Conservation (phyloP, 1,284 basidiomycete genomes). For the Rhizoctonia solani region DNA sequence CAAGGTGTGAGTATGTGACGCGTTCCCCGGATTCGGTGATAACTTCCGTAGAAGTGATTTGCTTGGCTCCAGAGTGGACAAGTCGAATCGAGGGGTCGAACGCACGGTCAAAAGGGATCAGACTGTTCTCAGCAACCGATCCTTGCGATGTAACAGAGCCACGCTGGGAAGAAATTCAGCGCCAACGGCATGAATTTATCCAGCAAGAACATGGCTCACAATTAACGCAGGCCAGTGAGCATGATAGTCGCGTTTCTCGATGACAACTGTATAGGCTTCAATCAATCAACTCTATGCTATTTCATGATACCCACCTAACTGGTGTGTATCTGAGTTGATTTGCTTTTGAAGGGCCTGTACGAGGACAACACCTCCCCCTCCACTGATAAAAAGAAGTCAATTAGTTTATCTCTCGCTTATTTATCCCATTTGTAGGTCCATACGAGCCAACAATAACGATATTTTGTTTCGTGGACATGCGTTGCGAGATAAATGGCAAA, state of each 20-base stretch:
- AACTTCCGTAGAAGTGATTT: conserved; percentile 48
- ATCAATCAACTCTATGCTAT: not conserved
- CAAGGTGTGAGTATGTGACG: conserved; percentile 55
- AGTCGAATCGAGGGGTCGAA: not conserved
- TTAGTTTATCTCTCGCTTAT: too few species aligned
- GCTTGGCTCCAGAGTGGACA: conserved; percentile 39
- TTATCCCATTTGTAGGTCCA: too few species aligned
- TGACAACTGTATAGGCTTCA: conserved; percentile 38
- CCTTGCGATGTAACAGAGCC: conserved; percentile 48
- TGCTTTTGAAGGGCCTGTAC: not conserved
- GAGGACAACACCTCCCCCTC: not conserved
- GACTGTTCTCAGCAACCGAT: conserved; percentile 47
- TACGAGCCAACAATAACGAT: conserved; percentile 9
- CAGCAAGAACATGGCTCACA: not conserved
- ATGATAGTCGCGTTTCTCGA: conserved; percentile 49
- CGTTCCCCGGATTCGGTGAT: conserved; percentile 51
- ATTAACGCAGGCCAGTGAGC: conserved; percentile 42
- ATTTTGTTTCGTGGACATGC: not conserved
- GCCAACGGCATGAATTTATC: conserved; percentile 38
- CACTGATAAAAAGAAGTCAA: not conserved
- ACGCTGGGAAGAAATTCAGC: conserved; percentile 43
- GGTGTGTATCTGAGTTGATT: not conserved
- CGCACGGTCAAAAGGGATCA: conserved; percentile 50
- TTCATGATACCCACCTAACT: not conserved
- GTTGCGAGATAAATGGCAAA: not conserved